phyloP scores from a whole-genome alignment of 495 filamentous ascomycete genomes.

The Hypoxylon fuscum region DNA sequence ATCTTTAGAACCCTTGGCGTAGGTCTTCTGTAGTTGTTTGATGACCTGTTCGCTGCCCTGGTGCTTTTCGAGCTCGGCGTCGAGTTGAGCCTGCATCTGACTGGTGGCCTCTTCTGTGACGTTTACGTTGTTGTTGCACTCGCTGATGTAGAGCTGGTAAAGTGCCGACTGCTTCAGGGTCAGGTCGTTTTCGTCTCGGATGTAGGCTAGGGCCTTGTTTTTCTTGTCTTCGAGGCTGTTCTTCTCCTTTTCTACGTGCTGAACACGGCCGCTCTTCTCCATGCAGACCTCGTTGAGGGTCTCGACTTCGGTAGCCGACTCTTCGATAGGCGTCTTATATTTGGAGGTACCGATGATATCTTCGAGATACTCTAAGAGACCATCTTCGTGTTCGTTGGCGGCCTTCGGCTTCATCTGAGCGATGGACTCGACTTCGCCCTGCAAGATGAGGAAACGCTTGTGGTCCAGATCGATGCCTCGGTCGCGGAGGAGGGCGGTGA shows the following conservation, averaged over 20 bases:
- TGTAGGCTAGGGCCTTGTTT: constrained; percentile 86
- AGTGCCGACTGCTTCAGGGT: constrained; percentile 85
- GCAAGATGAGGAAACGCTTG: constrained; percentile 96
- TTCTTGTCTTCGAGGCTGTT: constrained; percentile 93
- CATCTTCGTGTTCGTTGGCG: constrained; percentile 92
- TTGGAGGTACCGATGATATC: constrained; percentile 99
- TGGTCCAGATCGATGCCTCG: constrained; percentile 95
- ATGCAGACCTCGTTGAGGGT: constrained; percentile 91
- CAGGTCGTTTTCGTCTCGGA: constrained; percentile 93
- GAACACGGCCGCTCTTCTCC: constrained; percentile 92
- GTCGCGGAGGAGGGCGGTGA: constrained; percentile 87
- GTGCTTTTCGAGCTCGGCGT: constrained; percentile 90
- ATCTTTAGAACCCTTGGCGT: constrained; percentile 81
- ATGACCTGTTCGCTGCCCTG: constrained; percentile 91
- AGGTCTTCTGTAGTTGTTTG: constrained; percentile 85
- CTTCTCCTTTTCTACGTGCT: constrained; percentile 98
- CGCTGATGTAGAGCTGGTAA: constrained; percentile 88
- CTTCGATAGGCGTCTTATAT: constrained; percentile 96
- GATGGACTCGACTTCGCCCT: constrained; percentile 98
- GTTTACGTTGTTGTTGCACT: constrained; percentile 85
- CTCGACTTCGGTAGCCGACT: constrained; percentile 87
- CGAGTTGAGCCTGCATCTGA: constrained; percentile 88
- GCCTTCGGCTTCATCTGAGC: constrained; percentile 99
- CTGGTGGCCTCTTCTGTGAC: constrained; percentile 90
- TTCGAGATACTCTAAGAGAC: constrained; percentile 94